Evolutionary conservation across 495 filamentous ascomycete species (phyloP), one percentile per base, ranked within the genome.

Genomic region (Hypoxylon trugodes): DNA sequence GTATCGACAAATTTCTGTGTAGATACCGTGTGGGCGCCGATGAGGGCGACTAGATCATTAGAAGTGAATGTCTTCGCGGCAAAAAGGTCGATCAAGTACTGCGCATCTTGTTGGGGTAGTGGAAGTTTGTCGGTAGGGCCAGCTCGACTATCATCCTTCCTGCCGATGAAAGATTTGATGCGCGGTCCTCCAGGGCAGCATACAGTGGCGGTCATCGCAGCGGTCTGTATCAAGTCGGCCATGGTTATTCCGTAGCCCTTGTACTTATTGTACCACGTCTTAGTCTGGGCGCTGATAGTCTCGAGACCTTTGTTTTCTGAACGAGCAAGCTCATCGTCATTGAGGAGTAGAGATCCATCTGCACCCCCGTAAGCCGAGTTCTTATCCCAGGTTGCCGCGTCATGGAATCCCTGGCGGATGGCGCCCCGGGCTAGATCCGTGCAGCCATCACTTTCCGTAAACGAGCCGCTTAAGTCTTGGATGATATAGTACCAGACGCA

Each of bases 1-100:
- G 70, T 38, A 62, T 84, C 71, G 24, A 80, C 74, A 58, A 78
- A 79, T 21, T 67, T 73, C 60, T 84, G 81, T 53, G 73, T 74
- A 38, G 71, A 69, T 9, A 73, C 73, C 4, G 78, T 79, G 67
- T 85, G 82, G 0, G 82, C 80, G 21, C 82, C 82, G 1, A 85
- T 66, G 4, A 85, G 71, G 0, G 81, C 81, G 0, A 78, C 77
- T 1, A 84, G 70, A 38, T 76, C 78, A 28, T 67, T 62, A 4
- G 79, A 56, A 19, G 73, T 67, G 61, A 85, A 79, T 0, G 81
- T 83, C 71, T 84, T 84, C 21, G 73, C 72, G 9, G 54, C 54
- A 67, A 82, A 84, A 4, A 84, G 72, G 22, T 65, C 52, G 59
- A 77, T 65, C 26, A 77, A 57, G 7, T 15, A 21, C 4, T 72